Conservation (phyloP, 2,329 filamentous ascomycete genomes). For the Eurotiales sp. region DNA sequence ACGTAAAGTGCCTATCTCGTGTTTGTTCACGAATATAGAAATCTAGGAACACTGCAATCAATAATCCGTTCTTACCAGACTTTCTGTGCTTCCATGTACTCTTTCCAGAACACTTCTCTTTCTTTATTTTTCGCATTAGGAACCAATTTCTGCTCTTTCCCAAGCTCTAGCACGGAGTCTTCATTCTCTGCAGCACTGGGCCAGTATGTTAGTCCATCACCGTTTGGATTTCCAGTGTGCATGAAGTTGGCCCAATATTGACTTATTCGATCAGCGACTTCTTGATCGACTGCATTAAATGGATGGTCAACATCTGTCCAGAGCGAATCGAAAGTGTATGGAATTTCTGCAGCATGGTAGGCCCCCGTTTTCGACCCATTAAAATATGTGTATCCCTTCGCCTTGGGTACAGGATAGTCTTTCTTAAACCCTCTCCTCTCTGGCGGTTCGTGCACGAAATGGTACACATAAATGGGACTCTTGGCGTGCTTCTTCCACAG, state of each 20-base stretch:
- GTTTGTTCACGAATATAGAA: no score
- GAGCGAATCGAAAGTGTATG: conserved; percentile 16
- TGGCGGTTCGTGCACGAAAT: not conserved
- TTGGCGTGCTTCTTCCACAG: not conserved
- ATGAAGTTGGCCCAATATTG: not conserved
- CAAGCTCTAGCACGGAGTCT: not conserved
- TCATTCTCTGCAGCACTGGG: not conserved
- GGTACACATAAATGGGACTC: not conserved
- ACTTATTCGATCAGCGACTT: not conserved
- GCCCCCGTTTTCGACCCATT: not conserved
- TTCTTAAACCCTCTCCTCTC: not conserved
- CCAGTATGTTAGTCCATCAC: not conserved
- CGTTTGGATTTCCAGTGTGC: not conserved
- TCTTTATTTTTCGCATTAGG: not conserved
- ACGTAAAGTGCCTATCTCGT: no score
- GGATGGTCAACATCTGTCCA: not conserved
- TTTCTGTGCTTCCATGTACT: not conserved
- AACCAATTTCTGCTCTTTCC: not conserved
- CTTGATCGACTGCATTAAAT: not conserved
- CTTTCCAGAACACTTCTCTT: not conserved
- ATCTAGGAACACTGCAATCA: no score
- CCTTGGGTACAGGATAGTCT: not conserved
- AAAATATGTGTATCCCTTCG: not conserved
- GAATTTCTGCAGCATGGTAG: conserved; percentile 19
- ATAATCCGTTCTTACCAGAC: no score